phyloP scores from a whole-genome alignment of 306 rosid genomes.

The Castanea sativa region DNA sequence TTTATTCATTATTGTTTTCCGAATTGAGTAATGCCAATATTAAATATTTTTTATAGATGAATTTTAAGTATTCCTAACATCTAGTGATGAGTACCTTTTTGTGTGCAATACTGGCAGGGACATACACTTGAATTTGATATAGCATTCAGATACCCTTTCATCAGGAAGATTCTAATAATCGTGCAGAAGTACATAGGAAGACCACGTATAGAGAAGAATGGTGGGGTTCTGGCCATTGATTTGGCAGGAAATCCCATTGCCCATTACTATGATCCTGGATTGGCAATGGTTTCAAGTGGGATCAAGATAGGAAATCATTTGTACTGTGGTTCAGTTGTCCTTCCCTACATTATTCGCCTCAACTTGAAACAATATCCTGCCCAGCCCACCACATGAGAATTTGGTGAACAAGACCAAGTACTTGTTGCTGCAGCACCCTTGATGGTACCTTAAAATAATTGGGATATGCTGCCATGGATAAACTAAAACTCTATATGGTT shows the following conservation, averaged over 20 bases:
- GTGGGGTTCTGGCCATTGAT: conserved; percentile 59
- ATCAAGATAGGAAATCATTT: conserved; percentile 57
- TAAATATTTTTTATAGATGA: too few species aligned
- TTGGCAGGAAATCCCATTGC: conserved; percentile 49
- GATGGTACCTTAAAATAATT: background rate
- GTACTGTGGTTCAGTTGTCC: conserved; percentile 48
- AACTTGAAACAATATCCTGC: conserved; percentile 45
- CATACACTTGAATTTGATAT: conserved; percentile 27
- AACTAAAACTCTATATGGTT: background rate
- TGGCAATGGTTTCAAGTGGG: conserved; percentile 44
- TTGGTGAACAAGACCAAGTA: background rate
- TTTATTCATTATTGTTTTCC: background rate
- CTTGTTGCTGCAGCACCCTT: background rate
- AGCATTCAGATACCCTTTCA: conserved; percentile 37
- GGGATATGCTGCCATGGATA: background rate
- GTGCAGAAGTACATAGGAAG: conserved; percentile 20
- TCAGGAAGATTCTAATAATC: conserved; percentile 47
- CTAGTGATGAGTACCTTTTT: background rate
- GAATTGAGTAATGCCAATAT: too few species aligned
- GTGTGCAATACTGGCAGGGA: conserved; percentile 37
- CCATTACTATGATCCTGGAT: conserved; percentile 45
- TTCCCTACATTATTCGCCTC: conserved; percentile 51
- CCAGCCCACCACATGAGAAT: conserved; percentile 26
- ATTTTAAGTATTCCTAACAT: background rate
- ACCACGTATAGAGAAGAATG: conserved; percentile 29